phyloP scores from a whole-genome alignment of 2,329 filamentous ascomycete genomes.

The Colletotrichum sp. region DNA sequence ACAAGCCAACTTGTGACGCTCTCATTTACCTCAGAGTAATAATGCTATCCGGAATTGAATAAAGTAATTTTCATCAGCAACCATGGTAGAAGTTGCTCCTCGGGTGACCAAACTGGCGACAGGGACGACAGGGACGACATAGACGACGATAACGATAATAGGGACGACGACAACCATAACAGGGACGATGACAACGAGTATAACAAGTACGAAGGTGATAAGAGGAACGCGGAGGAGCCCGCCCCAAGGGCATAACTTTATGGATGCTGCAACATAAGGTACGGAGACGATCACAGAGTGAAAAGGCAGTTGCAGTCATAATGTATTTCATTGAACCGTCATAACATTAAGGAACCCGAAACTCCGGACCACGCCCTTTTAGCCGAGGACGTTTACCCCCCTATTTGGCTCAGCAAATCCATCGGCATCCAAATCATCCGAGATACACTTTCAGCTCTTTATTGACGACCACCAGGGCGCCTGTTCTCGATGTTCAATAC shows the following conservation, averaged over 20 bases:
- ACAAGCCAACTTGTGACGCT: neutral
- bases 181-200: too few species aligned
- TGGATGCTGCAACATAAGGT: too few species aligned
- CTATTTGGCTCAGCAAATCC: neutral
- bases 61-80: neutral
- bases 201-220: too few species aligned
- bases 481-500: constrained; percentile 18
- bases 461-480: neutral
- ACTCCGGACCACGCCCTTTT: neutral
- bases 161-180: too few species aligned
- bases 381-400: neutral
- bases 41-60: neutral
- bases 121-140: too few species aligned
- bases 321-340: neutral
- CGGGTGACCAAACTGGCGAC: too few species aligned
- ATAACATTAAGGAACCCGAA: neutral
- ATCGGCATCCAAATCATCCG: neutral
- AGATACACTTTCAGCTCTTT: neutral
- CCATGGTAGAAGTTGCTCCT: too few species aligned
- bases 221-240: too few species aligned
- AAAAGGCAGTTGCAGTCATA: too few species aligned
- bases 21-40: neutral
- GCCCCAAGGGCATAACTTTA: too few species aligned
- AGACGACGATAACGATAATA: too few species aligned
- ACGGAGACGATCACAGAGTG: fast-evolving